Evolutionary conservation across 2,329 filamentous ascomycete genomes (phyloP).

Genomic region (Colletotrichum incanum): DNA sequence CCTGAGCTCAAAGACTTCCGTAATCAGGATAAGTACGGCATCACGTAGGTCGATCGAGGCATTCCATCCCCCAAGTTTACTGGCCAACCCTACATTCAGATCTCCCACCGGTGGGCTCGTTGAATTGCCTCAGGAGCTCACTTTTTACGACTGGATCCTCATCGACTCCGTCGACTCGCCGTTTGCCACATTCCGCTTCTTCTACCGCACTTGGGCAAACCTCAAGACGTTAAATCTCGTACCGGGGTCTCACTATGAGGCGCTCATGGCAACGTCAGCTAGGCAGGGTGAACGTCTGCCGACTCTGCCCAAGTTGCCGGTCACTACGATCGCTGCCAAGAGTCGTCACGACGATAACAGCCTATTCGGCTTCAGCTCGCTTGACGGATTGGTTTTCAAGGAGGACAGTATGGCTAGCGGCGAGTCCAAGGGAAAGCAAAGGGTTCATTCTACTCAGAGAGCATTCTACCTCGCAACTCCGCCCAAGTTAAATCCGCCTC

Average conservation of each 20-base stretch:
- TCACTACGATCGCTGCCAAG: no score
- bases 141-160: slow-evolving; percentile 68
- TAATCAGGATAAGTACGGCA: slow-evolving; percentile 65
- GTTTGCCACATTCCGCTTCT: slow-evolving; percentile 69
- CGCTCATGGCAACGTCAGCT: slow-evolving; percentile 27
- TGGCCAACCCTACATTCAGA: slow-evolving; percentile 52
- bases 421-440: slow-evolving; percentile 37
- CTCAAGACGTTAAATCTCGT: slow-evolving; percentile 66
- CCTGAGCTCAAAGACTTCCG: slow-evolving; percentile 61
- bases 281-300: background rate
- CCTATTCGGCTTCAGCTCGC: slow-evolving; percentile 1
- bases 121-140: slow-evolving; percentile 65
- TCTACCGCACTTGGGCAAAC: slow-evolving; percentile 69
- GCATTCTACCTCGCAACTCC: slow-evolving; percentile 45
- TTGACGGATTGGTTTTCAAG: slow-evolving; percentile 23
- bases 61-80: background rate
- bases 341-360: background rate
- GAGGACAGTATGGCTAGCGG: background rate
- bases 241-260: slow-evolving; percentile 46
- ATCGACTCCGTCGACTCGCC: slow-evolving; percentile 67
- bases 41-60: slow-evolving; percentile 61
- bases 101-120: slow-evolving; percentile 68
- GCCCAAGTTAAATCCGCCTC: slow-evolving; percentile 48
- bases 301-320: background rate
- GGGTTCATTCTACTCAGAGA: slow-evolving; percentile 33